Evolutionary conservation across 108 stramenopile genomes (phyloP).

Genomic region (Skeletonema potamos): DNA sequence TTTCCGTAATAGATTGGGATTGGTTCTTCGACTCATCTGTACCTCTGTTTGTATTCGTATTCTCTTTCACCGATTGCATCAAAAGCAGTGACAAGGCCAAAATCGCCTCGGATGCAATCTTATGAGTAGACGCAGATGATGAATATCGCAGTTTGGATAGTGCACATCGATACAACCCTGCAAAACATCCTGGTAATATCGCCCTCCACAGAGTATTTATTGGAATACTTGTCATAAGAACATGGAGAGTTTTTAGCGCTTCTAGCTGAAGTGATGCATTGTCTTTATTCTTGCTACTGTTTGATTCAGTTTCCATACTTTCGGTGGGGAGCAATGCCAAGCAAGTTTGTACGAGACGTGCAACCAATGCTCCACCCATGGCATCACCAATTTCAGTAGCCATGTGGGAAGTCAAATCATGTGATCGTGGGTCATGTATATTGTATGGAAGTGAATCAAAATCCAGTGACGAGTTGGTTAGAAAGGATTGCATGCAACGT

Average conservation of each 20-base stretch:
- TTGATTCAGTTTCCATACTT: background rate
- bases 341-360: conserved; percentile 40
- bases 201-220: conserved; percentile 29
- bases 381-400: conserved; percentile 24
- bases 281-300: background rate
- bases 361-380: conserved; percentile 43
- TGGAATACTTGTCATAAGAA: conserved; percentile 31
- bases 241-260: conserved; percentile 29
- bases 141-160: conserved; percentile 19
- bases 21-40: background rate
- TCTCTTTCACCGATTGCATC: conserved; percentile 1
- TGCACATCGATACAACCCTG: conserved; percentile 28
- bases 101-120: conserved; percentile 28
- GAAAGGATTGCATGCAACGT: conserved; percentile 15
- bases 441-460: background rate
- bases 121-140: conserved; percentile 22
- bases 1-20: conserved; percentile 13
- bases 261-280: conserved; percentile 25
- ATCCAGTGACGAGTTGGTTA: background rate
- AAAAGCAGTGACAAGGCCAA: conserved; percentile 18
- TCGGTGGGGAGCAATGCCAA: conserved; percentile 27
- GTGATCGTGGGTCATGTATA: background rate
- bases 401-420: background rate
- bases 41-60: background rate
- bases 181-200: conserved; percentile 48